Base-by-base conservation (phyloP, 768 basidiomycete species). In the Suillus spraguei region DNA sequence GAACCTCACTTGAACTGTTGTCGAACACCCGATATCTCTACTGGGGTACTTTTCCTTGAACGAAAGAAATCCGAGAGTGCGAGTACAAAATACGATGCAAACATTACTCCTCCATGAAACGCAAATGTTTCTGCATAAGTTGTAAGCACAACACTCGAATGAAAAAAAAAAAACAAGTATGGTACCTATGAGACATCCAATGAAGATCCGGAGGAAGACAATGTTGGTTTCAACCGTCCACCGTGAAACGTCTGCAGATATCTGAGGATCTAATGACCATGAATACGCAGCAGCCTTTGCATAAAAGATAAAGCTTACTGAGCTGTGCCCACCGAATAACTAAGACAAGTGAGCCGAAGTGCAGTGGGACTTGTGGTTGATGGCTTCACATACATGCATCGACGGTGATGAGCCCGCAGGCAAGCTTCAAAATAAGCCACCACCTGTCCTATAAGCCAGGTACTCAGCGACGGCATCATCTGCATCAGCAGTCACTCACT, bases 271-370 rank as follows among this genome's bases (percentile, higher is more conserved):
- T 85, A 4, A 55, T 16, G 8, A 24, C 49, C 35, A 55, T 42
- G 24, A 14, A 65, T 17, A 69, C 55, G 52, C 8, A 20, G 42
- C 24, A 36, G 14, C 22, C 3, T 38, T 10, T 36, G 28, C 35
- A 42, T 20, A n/a, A 38, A 28, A 60, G 67, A 63, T 4, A 9
- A 58, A n/a, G 68, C 81, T 5, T 68, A 90, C 89, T 83, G 2
- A 91, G 77, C 66, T 91, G 84, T 39, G 87, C 86, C 89, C 90
- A 94, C 67, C 92, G 80, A 60, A 94, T 92, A 72, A 92, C 92
- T 93, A 64, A 9, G 38, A 41, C 20, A 39, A 53, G 62, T 47
- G 41, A 63, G 62, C 39, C 20, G 56, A 11, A 16, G 41, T 46
- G 56, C 60, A 36, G 59, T 39, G 42, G 60, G 62, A 65, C 35